Conservation (phyloP, 2,329 filamentous ascomycete genomes). For the Diaporthe citriasiana region DNA sequence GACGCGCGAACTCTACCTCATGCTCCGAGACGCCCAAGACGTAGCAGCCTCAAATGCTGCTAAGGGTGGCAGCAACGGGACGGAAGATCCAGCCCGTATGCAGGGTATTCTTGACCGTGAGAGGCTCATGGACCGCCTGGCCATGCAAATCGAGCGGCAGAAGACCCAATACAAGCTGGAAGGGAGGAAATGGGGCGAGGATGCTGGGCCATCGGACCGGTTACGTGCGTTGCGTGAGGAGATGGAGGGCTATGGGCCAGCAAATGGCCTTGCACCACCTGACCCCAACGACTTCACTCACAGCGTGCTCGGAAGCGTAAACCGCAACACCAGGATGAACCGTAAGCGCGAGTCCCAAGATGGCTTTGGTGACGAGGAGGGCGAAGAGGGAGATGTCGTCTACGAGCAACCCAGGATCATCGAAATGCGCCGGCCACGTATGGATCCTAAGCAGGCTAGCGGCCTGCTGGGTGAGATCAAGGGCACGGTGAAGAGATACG, state of each 20-base stretch:
- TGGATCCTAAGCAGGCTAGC: slow-evolving; percentile 75
- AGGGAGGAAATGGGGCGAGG: slow-evolving; percentile 89
- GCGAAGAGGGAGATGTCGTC: slow-evolving; percentile 72
- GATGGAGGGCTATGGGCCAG: slow-evolving; percentile 78
- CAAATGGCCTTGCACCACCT: slow-evolving; percentile 65
- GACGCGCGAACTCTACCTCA: slow-evolving; percentile 95
- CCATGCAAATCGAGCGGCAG: slow-evolving; percentile 95
- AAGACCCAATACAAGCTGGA: slow-evolving; percentile 99
- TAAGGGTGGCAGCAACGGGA: slow-evolving; percentile 67
- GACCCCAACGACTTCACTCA: slow-evolving; percentile 74
- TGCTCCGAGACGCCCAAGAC: slow-evolving; percentile 97
- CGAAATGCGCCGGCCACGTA: slow-evolving; percentile 79
- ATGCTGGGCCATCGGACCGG: slow-evolving; percentile 88
- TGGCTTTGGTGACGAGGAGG: slow-evolving; percentile 59
- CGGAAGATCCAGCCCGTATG: slow-evolving; percentile 81
- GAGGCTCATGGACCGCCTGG: slow-evolving; percentile 90
- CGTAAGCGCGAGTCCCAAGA: slow-evolving; percentile 49
- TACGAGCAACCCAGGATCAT: slow-evolving; percentile 86
- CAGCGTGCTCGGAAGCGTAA: slow-evolving; percentile 80
- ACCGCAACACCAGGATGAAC: slow-evolving; percentile 69
- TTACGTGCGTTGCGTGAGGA: slow-evolving; percentile 92
- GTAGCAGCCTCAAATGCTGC: slow-evolving; percentile 88
- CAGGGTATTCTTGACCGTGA: slow-evolving; percentile 95
- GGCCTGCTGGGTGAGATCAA: slow-evolving; percentile 79
- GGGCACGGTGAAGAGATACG: slow-evolving; percentile 80